Evolutionary conservation across 73 alveolate species (phyloP), one percentile per base, ranked within the genome.

Genomic region (Paramecium bursaria): DNA sequence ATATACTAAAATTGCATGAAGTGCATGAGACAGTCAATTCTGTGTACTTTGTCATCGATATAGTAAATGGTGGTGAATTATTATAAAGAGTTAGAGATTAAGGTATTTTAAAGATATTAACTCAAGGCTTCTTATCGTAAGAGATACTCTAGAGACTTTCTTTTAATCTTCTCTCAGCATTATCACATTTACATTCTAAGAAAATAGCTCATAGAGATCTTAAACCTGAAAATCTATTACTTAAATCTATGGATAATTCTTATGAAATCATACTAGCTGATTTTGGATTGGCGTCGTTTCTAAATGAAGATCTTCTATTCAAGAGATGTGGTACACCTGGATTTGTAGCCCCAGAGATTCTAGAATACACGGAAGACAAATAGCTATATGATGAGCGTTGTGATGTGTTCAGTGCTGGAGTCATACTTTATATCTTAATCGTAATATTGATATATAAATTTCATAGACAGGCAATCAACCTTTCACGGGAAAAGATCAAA

Each of bases 171-270:
- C 54, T 91, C 48, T 91, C 97, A 7, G 95, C 95, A 13, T 75
- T 95, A 9, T 95, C 90, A 51, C 94, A 92, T 88, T 48, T 91
- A 50, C 98, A 94, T 75, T 52, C 87, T 22, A 92, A 86, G 33
- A 86, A 89, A 67, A 92, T 95, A 13, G 75, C 92, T 75, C 99
- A 95, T 55, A 60, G 99, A 74, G 99, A 95, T 82, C 80, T 95
- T 39, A 95, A 95, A 74, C 98, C 97, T 26, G 99, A 95, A 75
- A 95, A 95, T 74, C 73, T 95, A 46, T 74, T 95, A 44, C 86
- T 95, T 29, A 51, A 22, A 26, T 30, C 74, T 9, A 19, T 3
- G 94, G 89, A 77, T 27, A 77, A 57, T n/a, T 42, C 25, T 73
- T 14, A 33, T 39, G 89, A 77, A 1, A 50, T 77, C 13, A 33